Evolutionary conservation across 768 basidiomycete species (phyloP), one percentile per base, ranked within the genome.

Genomic region (Roridomyces roridus): DNA sequence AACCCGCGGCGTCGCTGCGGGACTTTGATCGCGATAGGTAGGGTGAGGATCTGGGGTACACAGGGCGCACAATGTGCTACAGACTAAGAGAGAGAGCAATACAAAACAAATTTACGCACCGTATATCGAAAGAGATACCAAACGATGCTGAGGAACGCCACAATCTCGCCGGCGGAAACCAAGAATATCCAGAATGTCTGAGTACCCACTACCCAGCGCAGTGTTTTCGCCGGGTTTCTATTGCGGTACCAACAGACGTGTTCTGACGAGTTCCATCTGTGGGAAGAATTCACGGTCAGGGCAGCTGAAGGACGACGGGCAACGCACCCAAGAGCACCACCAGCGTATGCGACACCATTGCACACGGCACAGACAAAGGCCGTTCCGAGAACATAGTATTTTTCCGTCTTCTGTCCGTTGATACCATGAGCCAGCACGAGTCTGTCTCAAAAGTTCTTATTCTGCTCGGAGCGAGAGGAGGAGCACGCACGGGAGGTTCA

Each of bases 131-230:
- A 37, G 59, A 53, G n/a, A 11, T 37, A 36, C 14, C 24, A 15
- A 6, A 60, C 26, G 5, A 70, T 37, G 3, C 65, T 62, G 3
- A 62, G 44, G 17, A 51, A 52, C 2, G 68, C 67, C 25, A 56
- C 62, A 21, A 64, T 18, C 42, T 70, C 69, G 17, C 63, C 61
- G 3, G 50, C 46, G n/a, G 63, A 65, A 0, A 60, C 56, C 11
- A 68, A 40, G 10, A 57, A 25, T 14, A 66, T 54, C 69, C 69
- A 70, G 43, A 68, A 59, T 8, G 67, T 66, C 36, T 65, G 66
- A 11, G 68, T 70, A 4, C 60, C 64, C 14, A 67, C 64, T 15
- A 70, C 44, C 68, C 69, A 70, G 2, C 51, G 48, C 15, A 70
- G 18, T 10, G 49, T 56, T 5, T 26, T 24, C n/a, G 52, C 29